Evolutionary conservation across 306 rosid genomes (phyloP).

Genomic region (Pyrus communis): DNA sequence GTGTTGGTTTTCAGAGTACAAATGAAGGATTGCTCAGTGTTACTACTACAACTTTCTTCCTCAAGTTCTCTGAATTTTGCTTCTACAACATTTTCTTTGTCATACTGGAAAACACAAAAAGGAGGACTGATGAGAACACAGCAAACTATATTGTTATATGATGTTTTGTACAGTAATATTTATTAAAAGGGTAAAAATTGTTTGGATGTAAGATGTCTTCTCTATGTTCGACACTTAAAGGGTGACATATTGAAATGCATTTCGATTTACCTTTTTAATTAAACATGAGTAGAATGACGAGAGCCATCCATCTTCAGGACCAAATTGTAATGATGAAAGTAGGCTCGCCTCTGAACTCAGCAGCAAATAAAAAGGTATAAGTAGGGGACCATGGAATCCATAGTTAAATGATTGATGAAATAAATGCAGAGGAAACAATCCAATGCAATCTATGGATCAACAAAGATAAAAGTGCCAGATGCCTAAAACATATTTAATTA

Average conservation of each 20-base stretch:
- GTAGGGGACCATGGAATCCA: not conserved
- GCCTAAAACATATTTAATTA: not conserved
- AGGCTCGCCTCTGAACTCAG: conserved; percentile 63
- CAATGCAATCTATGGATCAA: not conserved
- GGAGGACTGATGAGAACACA: conserved; percentile 10
- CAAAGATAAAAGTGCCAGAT: not conserved
- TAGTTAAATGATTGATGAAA: not conserved
- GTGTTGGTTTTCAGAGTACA: conserved; percentile 67
- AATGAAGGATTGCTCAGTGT: conserved; percentile 52
- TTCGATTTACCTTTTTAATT: conserved; percentile 65
- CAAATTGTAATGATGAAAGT: conserved; percentile 77
- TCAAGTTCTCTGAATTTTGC: conserved; percentile 82
- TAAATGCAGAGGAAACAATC: not conserved
- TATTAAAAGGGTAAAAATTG: not conserved
- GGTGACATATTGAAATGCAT: conserved; percentile 10
- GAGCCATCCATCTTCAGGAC: conserved; percentile 94
- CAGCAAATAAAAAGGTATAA: conserved; percentile 13
- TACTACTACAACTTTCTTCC: conserved; percentile 57
- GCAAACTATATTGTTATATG: not conserved
- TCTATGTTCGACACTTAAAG: conserved; percentile 1
- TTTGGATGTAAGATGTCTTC: not conserved
- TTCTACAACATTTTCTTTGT: conserved; percentile 74
- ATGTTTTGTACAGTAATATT: not conserved
- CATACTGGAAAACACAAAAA: conserved; percentile 49
- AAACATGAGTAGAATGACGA: conserved; percentile 84